phyloP scores from a whole-genome alignment of 2,329 filamentous ascomycete species.

The Hyphodiscus sp. region DNA sequence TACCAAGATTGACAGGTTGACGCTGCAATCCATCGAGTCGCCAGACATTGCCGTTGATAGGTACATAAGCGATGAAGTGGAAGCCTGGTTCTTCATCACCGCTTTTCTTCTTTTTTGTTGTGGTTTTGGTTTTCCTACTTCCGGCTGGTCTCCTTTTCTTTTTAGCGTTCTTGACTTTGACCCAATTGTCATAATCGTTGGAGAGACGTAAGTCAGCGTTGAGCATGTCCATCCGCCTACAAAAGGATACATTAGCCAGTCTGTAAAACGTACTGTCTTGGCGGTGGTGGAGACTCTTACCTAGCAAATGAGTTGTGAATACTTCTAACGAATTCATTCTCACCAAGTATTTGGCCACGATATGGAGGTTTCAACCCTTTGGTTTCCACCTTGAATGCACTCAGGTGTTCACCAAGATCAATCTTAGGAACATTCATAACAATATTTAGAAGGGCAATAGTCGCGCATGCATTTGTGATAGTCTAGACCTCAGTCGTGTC shows the following conservation, averaged over 20 bases:
- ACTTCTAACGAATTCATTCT: slow-evolving; percentile 68
- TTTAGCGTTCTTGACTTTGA: slow-evolving; percentile 10
- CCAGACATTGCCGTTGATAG: slow-evolving; percentile 69
- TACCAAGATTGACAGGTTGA: slow-evolving; percentile 60
- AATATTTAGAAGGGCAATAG: slow-evolving; percentile 88
- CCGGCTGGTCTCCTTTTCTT: slow-evolving; percentile 32
- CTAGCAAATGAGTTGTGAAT: slow-evolving; percentile 85
- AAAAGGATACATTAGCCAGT: neutral
- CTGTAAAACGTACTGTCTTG: neutral
- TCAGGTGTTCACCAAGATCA: slow-evolving; percentile 63
- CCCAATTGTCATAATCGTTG: slow-evolving; percentile 38
- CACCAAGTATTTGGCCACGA: slow-evolving; percentile 68
- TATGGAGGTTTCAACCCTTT: slow-evolving; percentile 60
- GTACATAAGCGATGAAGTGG: slow-evolving; percentile 88
- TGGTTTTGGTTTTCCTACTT: slow-evolving; percentile 15
- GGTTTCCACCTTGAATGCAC: slow-evolving; percentile 68
- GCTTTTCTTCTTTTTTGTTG: slow-evolving; percentile 37
- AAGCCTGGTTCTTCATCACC: slow-evolving; percentile 57
- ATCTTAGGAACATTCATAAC: slow-evolving; percentile 72
- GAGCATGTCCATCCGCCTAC: slow-evolving; percentile 67
- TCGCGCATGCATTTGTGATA: slow-evolving; percentile 79
- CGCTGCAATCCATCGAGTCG: slow-evolving; percentile 79
- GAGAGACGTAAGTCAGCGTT: slow-evolving; percentile 61
- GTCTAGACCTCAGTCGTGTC: slow-evolving; percentile 43
- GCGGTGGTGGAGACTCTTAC: slow-evolving; percentile 33